Base-by-base conservation (phyloP, 2,329 filamentous ascomycete genomes). In the Diplodia seriata region DNA sequence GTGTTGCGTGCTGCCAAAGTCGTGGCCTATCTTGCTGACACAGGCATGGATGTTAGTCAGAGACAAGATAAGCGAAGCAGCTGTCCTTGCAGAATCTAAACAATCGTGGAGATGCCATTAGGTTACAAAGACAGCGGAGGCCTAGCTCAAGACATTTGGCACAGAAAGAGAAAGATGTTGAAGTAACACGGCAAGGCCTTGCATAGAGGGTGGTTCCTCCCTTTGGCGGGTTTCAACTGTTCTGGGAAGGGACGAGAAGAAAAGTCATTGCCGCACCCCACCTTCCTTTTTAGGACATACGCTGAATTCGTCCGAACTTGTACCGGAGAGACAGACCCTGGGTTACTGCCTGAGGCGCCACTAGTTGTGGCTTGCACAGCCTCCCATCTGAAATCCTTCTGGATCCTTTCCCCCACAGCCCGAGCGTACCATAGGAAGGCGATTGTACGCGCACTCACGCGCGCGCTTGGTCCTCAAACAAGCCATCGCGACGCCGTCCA, bases 341-440 rank as follows among this genome's bases (percentile, higher is more conserved):
- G 15, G 7, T 31, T 47, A 1, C 18, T 59, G 56, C 56, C 56
- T 47, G 38, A 59, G 56, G 56, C 56, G 18, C 7, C 3, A 36
- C 33, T 11, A 36, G 18, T 3, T 6, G 56, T 31, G 56, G 56
- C 56, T 59, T 59, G 56, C 56, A 59, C 56, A 47, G 56, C 56
- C 56, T 59, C 14, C n/a, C 20, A 15, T 29, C 33, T 47, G 14
- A n/a, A 23, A 47, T 47, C 56, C 38, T 59, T 59, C 23, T 23
- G 23, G 36, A 59, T 59, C 55, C 55, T 59, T 26, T 31, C 8
- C 56, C 55, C 56, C 56, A 59, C 56, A 43, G 36, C 12, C 12
- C 20, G 20, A 4, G 29, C 26, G 56, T n/a, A 47, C 43, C 43
- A 47, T 8, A 47, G 43, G 7, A 38, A 59, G n/a, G 20, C 55